Evolutionary conservation across 352 stramenopile species (phyloP), one percentile per base, ranked within the genome.

Genomic region (Peronosclerospora sorghi): DNA sequence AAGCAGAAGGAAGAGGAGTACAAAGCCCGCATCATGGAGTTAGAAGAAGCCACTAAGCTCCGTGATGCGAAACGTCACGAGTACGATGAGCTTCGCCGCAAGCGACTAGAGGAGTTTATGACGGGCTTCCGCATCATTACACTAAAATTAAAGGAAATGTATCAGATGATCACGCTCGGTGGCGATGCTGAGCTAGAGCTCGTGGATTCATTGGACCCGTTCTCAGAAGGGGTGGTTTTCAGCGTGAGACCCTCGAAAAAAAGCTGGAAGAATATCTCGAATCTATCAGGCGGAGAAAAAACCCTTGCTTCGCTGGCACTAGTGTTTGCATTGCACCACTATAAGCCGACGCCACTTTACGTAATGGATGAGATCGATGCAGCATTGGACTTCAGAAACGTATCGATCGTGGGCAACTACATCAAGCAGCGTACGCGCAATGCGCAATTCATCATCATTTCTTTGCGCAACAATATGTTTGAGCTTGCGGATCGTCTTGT

Each of bases 101-200:
- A 97, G 54, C 89, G 97, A 14, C 74, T 99, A 15, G 93, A 98
- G 41, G 96, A 98, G 62, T 99, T 99, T 60, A 99, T 99, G 96
- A 79, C 92, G 18, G 97, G 97, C 5, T 99, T 99, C 68, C 89
- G 88, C 21, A 61, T 77, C 17, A 99, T 99, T 68, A 98, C 96
- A 19, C 76, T 99, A 29, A 99, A 99, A 62, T 74, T 99, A 15
- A 99, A 99, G 75, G 97, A 99, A 56, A 99, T 99, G 96, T 99
- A 99, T 56, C 95, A 99, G 68, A 98, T 98, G 92, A 96, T 97
- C 53, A 97, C 91, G 6, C 70, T 97, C 8, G 92, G 92, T 21
- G 92, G 92, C 21, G 96, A 99, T 67, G 97, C 97, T 5, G 96
- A 99, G 59, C 64, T 99, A 14, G 96, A 99, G 57, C 87, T 99